Percentiles rank a stretch among this genome's conserved stretches.
Evolutionary conservation across 2,329 filamentous ascomycete species (phyloP).

Genomic region (Colletotrichum tofieldiae): DNA sequence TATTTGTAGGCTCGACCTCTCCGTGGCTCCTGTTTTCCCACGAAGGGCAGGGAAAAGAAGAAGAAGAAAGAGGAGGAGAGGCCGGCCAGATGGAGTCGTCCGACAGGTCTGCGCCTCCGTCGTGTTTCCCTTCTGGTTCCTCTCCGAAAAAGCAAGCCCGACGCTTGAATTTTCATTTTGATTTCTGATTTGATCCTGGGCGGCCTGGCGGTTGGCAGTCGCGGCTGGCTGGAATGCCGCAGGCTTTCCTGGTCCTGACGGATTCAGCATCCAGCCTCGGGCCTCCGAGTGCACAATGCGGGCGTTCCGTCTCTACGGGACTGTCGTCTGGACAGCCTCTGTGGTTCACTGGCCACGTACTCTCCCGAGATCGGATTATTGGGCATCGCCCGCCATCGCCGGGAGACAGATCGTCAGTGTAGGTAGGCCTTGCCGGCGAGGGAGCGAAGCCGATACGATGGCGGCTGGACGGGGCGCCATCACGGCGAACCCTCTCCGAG

Average conservation of each 20-base stretch:
- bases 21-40: neutral
- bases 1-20: neutral
- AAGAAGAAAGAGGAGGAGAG: neutral
- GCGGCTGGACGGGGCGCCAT: neutral
- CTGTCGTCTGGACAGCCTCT: neutral
- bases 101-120: neutral
- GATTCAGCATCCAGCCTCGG: conserved; percentile 29
- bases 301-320: neutral
- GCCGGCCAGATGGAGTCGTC: neutral
- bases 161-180: neutral
- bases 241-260: conserved; percentile 19
- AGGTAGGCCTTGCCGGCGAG: neutral
- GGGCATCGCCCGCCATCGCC: neutral
- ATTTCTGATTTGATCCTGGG: neutral
- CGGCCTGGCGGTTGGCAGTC: neutral
- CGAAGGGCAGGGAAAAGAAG: neutral
- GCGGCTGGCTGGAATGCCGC: conserved; percentile 15
- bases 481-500: neutral
- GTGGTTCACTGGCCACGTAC: neutral
- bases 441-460: neutral
- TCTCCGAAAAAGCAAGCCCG: neutral
- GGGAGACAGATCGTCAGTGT: neutral
- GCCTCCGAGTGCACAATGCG: conserved; percentile 33
- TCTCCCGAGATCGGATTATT: neutral
- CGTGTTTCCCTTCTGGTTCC: neutral